Evolutionary conservation across 768 basidiomycete genomes (phyloP).

Genomic region (Kwoniella newhampshirensis): DNA sequence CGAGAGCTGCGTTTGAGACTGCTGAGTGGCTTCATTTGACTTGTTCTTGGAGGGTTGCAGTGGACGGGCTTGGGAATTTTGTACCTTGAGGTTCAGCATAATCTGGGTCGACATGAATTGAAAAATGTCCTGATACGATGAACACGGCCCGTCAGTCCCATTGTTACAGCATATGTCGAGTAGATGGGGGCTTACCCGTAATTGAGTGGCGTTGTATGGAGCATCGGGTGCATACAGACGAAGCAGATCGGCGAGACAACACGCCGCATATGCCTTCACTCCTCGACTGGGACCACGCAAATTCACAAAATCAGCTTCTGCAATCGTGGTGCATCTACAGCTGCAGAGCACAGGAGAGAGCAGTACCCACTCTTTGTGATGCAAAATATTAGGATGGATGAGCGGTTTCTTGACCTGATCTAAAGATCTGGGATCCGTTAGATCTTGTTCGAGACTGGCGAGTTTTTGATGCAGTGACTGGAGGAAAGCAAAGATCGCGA

Average conservation of each 20-base stretch:
- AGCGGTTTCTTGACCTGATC: slow-evolving; percentile 72
- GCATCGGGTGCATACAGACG: slow-evolving; percentile 94
- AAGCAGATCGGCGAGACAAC: slow-evolving; percentile 91
- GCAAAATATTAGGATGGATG: slow-evolving; percentile 71
- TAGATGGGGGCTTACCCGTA: slow-evolving; percentile 58
- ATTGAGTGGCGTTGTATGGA: slow-evolving; percentile 82
- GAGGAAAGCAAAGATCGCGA: too few species aligned
- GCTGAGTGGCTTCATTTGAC: slow-evolving; percentile 26
- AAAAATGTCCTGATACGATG: slow-evolving; percentile 93
- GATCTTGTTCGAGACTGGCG: slow-evolving; percentile 81
- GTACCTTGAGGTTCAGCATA: slow-evolving; percentile 56
- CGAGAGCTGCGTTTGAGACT: slow-evolving; percentile 20
- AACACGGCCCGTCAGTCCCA: too few species aligned
- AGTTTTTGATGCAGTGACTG: slow-evolving; percentile 58
- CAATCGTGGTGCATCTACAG: neutral
- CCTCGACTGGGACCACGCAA: slow-evolving; percentile 58
- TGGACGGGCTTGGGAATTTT: slow-evolving; percentile 17
- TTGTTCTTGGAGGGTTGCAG: slow-evolving; percentile 32
- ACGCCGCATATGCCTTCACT: slow-evolving; percentile 90
- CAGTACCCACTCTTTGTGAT: slow-evolving; percentile 82
- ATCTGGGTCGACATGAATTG: slow-evolving; percentile 93
- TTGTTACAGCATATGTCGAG: too few species aligned
- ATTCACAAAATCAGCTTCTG: slow-evolving; percentile 13
- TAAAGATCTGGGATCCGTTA: slow-evolving; percentile 72
- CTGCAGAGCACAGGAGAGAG: too few species aligned